Evolutionary conservation across 805 yeast genomes (phyloP), one percentile per base, ranked within the genome.

Genomic region (Ogataea methanolica): DNA sequence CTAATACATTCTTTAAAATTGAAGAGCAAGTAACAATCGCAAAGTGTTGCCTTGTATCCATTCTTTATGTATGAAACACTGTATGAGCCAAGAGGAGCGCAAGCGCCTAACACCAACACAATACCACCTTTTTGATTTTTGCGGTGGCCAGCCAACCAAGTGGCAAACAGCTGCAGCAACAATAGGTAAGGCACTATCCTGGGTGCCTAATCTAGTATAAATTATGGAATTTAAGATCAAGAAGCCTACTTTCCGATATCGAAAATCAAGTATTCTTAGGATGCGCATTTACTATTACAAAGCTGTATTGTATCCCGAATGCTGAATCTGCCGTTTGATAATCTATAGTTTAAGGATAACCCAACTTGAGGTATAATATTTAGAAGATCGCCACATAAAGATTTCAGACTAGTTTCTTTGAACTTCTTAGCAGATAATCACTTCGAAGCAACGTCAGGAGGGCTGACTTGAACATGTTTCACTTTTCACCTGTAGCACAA

Each of bases 61-160:
- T 71, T 63, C 60, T 75, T 79, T 15, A 82, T 76, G 37, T 83
- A 60, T 60, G 80, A 85, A 35, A 78, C 66, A 6, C 73, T 68
- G 48, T 69, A 72, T 33, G 73, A 61, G 29, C 88, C 86, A 5
- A 82, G 86, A 9, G 82, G 66, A 2, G 90, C 80, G 2, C 82
- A 78, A 17, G 84, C 90, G 31, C 91, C 92, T 40, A 83, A 67
- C 14, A 85, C 72, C 41, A 83, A 69, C 4, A 83, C 73, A 48
- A 70, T 72, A 15, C 69, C 67, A 8, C 68, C 64, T 35, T 65
- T 68, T 19, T 75, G 65, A 35, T 42, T 15, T 2, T 16, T 4
- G 17, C 35, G 39, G 4, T 15, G n/a, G 3, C 33, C 5, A 6
- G 3, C 33, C 5, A 6, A 42, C 9, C 16, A 26, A n/a, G n/a